Evolutionary conservation across 768 basidiomycete species (phyloP).

Genomic region (Mycena belliarum): DNA sequence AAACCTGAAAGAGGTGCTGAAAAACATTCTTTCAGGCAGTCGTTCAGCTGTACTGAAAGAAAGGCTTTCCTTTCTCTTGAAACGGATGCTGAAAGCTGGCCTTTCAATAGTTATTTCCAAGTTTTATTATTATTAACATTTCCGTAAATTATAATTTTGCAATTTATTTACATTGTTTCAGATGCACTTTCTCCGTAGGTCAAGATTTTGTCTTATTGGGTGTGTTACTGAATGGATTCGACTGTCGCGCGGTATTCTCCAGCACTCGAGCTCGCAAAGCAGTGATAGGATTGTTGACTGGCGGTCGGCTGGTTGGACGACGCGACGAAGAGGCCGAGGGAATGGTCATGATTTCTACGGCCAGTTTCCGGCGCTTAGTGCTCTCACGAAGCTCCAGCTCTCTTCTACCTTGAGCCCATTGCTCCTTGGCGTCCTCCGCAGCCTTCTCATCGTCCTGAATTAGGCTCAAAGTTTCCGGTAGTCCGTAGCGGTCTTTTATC

Average conservation of each 20-base stretch:
- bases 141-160: no score
- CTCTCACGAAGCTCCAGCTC: conserved; percentile 45
- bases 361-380: conserved; percentile 50
- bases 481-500: conserved; percentile 73
- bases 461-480: conserved; percentile 69
- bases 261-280: conserved; percentile 58
- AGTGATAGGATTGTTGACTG: conserved; percentile 32
- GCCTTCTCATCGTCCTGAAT: conserved; percentile 65
- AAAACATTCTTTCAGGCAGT: no score
- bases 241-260: conserved; percentile 52
- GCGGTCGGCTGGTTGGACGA: conserved; percentile 7
- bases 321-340: conserved; percentile 16
- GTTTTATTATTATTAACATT: no score
- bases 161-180: no score
- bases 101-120: no score
- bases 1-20: no score
- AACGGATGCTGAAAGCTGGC: no score
- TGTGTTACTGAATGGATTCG: conserved; percentile 24
- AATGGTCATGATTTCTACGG: conserved; percentile 26
- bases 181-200: no score
- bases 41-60: no score
- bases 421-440: conserved; percentile 59
- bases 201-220: no score
- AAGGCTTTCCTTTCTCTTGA: no score
- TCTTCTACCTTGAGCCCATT: conserved; percentile 57